Evolutionary conservation across 352 stramenopile genomes (phyloP), one percentile per base, ranked within the genome.

Genomic region (Phytophthora hybrid): DNA sequence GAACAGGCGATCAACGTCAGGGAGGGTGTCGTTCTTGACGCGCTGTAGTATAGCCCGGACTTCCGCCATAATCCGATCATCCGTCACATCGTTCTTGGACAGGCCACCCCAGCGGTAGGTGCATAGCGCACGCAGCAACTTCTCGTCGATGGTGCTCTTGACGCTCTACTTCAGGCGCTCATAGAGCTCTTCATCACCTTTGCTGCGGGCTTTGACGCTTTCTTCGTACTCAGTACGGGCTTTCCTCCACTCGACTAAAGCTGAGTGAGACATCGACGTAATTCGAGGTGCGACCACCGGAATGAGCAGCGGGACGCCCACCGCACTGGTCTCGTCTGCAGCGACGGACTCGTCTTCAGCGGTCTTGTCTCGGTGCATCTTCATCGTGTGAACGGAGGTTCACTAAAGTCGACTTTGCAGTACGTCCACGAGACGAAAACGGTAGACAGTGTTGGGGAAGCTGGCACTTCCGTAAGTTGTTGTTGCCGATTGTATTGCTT

Each of bases 331-430:
- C 11, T 62, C 53, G 9, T 63, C 54, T 1, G 6, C 29, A 16
- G 26, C 3, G 8, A 19, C 10, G 3, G 11, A 3, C 29, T 23
- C 41, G 19, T 21, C 23, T 13, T 60, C 23, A 21, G 37, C 11
- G 5, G 34, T 39, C 53, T 54, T 55, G 51, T n/a, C 34, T 37
- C 18, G 46, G 39, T n/a, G 51, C 31, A 23, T 69, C 37, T 57
- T 69, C 51, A 69, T 69, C 52, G 37, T 62, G 62, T 62, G 62
- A 69, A 69, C 62, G 39, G 0, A 39, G 51, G 52, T 62, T 69
- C 52, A 62, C 62, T 69, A 62, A 69, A 69, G 62, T 41, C 62
- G 52, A 69, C 62, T 69, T 69, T 69, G 63, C 63, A 69, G 63
- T 63, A 69, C 63, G 63, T 63, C 51, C 53, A 69, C 52, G 54